These are phyloP conservation scores for Hawksworthiomyces lignivorus DNA, from an alignment of 2,329 filamentous ascomycete genomes.

Conservation along the genomic window DNA sequence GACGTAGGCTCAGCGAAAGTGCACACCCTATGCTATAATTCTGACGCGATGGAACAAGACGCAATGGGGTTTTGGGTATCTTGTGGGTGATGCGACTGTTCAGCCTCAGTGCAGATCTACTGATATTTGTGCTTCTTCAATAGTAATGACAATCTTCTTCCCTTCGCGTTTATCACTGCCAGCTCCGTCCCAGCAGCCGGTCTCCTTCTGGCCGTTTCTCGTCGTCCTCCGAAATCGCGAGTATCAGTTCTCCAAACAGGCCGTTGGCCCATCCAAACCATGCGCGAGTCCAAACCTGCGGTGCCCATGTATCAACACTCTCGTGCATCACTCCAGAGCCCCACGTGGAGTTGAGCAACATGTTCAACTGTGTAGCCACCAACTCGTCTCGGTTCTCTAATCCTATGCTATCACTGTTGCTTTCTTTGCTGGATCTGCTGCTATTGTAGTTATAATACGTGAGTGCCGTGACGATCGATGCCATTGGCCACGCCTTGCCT, in stretches of 20 bases:
- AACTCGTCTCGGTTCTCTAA: conserved; percentile 15
- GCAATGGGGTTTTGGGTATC: too few species aligned
- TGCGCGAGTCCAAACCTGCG: conserved; percentile 32
- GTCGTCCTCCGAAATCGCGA: conserved; percentile 23
- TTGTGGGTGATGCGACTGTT: too few species aligned
- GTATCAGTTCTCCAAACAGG: conserved; percentile 33
- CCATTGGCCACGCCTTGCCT: conserved; percentile 50
- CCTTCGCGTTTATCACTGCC: conserved; percentile 22
- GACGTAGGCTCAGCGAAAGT: too few species aligned
- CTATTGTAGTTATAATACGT: conserved; percentile 23
- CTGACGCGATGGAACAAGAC: too few species aligned
- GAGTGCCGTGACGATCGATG: conserved; percentile 43
- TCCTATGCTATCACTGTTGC: too few species aligned
- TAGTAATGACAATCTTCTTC: too few species aligned
- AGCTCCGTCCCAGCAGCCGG: conserved; percentile 22
- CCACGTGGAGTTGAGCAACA: conserved; percentile 33
- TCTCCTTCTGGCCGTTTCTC: conserved; percentile 17
- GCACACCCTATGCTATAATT: too few species aligned
- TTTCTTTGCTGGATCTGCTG: too few species aligned
- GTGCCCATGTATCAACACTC: conserved; percentile 35
- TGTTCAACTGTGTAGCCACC: conserved; percentile 26
- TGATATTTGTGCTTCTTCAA: too few species aligned
- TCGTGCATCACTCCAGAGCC: conserved; percentile 42
- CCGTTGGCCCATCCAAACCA: conserved; percentile 41
- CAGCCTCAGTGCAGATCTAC: too few species aligned